Evolutionary conservation across 106 monocot species (phyloP).

Genomic region (Dendrobium chrysotoxum): DNA sequence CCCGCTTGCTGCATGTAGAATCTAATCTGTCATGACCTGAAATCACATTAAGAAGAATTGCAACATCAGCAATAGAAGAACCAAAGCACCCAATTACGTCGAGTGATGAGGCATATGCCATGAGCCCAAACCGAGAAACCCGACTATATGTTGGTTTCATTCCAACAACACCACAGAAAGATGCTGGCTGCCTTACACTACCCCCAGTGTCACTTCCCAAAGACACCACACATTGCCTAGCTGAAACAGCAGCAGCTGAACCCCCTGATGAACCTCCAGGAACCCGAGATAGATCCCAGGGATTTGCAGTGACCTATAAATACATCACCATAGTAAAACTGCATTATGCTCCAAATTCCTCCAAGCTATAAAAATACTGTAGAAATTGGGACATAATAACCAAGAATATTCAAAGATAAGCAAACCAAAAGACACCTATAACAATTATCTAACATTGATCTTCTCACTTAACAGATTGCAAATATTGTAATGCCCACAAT

Average conservation of each 20-base stretch:
- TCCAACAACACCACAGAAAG: slow-evolving; percentile 95
- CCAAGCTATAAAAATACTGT: not conserved
- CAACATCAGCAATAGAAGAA: slow-evolving; percentile 67
- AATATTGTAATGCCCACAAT: not conserved
- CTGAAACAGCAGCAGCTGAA: slow-evolving; percentile 89
- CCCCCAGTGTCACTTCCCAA: slow-evolving; percentile 96
- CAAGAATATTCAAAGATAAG: not conserved
- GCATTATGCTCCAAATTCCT: not conserved
- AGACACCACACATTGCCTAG: slow-evolving; percentile 82
- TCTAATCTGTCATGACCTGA: slow-evolving; percentile 84
- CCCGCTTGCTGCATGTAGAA: slow-evolving; percentile 78
- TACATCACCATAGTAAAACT: not conserved
- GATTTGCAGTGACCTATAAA: slow-evolving; percentile 83
- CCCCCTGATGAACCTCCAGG: slow-evolving; percentile 98
- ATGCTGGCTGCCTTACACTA: slow-evolving; percentile 96
- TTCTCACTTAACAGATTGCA: not conserved
- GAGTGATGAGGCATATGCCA: slow-evolving; percentile 96
- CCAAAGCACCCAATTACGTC: slow-evolving; percentile 92
- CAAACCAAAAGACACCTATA: not conserved
- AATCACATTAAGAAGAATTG: slow-evolving; percentile 65
- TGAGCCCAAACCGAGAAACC: slow-evolving; percentile 84
- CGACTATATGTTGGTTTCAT: slow-evolving; percentile 95
- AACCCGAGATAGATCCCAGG: slow-evolving; percentile 93
- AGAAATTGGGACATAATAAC: not conserved
- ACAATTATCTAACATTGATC: not conserved